These are phyloP conservation scores for Lodderomyces pseudojiufengensis DNA, from an alignment of 1,139 yeast genomes.

Conservation along the genomic window DNA sequence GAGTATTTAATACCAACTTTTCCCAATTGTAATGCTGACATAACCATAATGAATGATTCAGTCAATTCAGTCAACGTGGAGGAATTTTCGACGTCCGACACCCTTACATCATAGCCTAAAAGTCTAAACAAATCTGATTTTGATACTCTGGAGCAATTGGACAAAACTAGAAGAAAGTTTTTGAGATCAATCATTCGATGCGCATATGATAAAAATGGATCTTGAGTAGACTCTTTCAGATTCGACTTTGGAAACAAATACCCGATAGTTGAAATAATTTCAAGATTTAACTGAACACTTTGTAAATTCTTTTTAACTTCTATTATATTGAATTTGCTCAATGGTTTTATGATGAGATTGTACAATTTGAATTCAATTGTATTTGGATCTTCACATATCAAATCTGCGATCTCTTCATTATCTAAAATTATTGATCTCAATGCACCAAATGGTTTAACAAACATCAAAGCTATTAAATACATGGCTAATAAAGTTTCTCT, in stretches of 20 bases:
- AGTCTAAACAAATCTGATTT: conserved; percentile 20
- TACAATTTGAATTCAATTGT: conserved; percentile 18
- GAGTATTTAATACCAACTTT: conserved; percentile 28
- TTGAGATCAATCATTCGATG: conserved; percentile 28
- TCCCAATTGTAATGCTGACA: conserved; percentile 27
- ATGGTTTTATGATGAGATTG: conserved; percentile 16
- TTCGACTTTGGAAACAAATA: too few relatives aligned
- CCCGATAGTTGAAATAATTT: conserved; percentile 2
- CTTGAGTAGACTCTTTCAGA: conserved; percentile 4
- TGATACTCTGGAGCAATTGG: conserved; percentile 23
- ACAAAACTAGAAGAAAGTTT: conserved; percentile 25
- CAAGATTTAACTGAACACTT: conserved; percentile 1
- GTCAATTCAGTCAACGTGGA: conserved; percentile 15
- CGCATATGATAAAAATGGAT: conserved; percentile 21
- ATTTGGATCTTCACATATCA: conserved; percentile 16
- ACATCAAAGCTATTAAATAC: conserved; percentile 24
- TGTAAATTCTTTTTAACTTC: conserved; percentile 12
- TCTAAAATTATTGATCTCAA: conserved; percentile 21
- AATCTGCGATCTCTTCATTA: conserved; percentile 20
- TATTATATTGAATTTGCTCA: conserved; percentile 17
- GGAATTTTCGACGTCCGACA: conserved; percentile 1
- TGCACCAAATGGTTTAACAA: conserved; percentile 28
- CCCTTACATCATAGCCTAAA: conserved; percentile 23
- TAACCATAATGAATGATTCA: conserved; percentile 19
- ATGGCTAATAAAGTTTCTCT: conserved; percentile 22